These are phyloP conservation scores for Vitis amurensis DNA, from an alignment of 164 flowering plant genomes.

Conservation along the genomic window DNA sequence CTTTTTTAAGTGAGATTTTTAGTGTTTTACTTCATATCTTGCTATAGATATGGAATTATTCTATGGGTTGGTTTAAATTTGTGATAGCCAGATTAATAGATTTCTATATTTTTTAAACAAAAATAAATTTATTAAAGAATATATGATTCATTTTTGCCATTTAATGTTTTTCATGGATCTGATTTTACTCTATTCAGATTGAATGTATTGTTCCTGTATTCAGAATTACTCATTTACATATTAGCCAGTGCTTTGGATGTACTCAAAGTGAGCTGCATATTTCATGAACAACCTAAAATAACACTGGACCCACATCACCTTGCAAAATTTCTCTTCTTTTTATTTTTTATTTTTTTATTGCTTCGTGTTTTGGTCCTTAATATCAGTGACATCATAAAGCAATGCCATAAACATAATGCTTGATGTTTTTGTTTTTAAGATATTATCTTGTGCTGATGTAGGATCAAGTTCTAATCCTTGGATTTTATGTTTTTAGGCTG, in stretches of 20 bases:
- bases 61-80: too few species aligned
- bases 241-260: background rate
- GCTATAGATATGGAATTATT: too few species aligned
- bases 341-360: background rate
- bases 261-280: background rate
- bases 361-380: too few species aligned
- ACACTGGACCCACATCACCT: background rate
- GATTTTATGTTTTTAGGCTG: conserved; percentile 49
- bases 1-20: background rate
- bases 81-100: too few species aligned
- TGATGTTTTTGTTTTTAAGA: too few species aligned
- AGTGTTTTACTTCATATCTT: too few species aligned
- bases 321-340: background rate
- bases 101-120: too few species aligned
- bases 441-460: too few species aligned
- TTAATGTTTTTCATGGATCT: background rate
- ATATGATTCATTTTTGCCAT: background rate
- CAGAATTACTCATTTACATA: background rate
- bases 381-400: background rate
- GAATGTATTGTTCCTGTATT: background rate
- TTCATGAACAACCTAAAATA: background rate
- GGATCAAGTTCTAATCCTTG: conserved; percentile 6
- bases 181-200: background rate
- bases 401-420: too few species aligned
- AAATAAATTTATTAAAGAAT: too few species aligned